Evolutionary conservation across 2,329 filamentous ascomycete genomes (phyloP).

Genomic region (Colletotrichum sansevieriae): DNA sequence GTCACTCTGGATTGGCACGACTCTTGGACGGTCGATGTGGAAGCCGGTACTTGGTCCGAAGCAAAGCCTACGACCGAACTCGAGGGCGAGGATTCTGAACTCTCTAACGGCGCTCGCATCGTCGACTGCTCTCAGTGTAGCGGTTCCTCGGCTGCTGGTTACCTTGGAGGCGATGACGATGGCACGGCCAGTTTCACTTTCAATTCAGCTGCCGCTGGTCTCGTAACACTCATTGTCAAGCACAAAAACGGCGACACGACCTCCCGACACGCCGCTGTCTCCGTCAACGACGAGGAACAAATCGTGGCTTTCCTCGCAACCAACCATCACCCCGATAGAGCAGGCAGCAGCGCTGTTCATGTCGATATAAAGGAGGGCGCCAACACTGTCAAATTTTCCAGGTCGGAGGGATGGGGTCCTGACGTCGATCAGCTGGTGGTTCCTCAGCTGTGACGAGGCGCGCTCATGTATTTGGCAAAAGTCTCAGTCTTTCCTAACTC

Average conservation of each 20-base stretch:
- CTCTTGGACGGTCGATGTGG: slow-evolving; percentile 65
- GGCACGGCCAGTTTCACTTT: slow-evolving; percentile 64
- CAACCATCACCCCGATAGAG: slow-evolving; percentile 52
- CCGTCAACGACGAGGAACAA: slow-evolving; percentile 66
- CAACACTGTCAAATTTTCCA: slow-evolving; percentile 64
- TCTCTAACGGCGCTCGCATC: slow-evolving; percentile 59
- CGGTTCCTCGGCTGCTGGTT: slow-evolving; percentile 63
- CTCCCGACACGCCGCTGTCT: slow-evolving; percentile 66
- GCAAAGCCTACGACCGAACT: slow-evolving; percentile 60
- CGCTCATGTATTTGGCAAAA: too few species aligned
- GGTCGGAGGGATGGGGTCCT: slow-evolving; percentile 57
- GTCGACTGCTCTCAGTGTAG: slow-evolving; percentile 67
- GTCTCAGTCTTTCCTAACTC: too few species aligned
- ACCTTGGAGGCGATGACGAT: slow-evolving; percentile 62
- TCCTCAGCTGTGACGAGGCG: slow-evolving; percentile 47
- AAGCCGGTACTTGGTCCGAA: slow-evolving; percentile 57
- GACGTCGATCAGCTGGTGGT: slow-evolving; percentile 69
- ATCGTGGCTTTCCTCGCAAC: slow-evolving; percentile 68
- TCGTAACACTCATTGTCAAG: slow-evolving; percentile 66
- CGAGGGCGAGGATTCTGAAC: slow-evolving; percentile 64
- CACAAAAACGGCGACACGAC: slow-evolving; percentile 68
- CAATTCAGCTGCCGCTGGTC: slow-evolving; percentile 56
- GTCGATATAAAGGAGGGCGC: slow-evolving; percentile 60
- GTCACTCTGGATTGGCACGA: slow-evolving; percentile 65
- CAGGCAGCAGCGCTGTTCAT: slow-evolving; percentile 61